Base-by-base conservation (phyloP, 345 rosid species). In the Pistacia integerrima region DNA sequence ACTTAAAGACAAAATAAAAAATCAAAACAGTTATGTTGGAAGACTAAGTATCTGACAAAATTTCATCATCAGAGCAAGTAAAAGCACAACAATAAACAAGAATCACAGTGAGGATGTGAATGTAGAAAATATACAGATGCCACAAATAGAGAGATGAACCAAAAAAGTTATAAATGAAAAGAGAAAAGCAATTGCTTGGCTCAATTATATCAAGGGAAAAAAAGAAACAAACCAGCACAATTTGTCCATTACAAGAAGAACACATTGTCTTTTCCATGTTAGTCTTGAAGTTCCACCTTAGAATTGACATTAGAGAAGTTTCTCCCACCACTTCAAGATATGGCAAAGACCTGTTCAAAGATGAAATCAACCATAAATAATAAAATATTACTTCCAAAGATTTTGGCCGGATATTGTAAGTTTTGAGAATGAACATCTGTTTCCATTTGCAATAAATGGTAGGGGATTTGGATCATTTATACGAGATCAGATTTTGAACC, bases 221-320 rank as follows among this genome's bases (percentile, higher is more conserved):
- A 73, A 63, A 74, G 80, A 54, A 75, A 74, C 84, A 75, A 74
- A 93, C 96, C 98, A 95, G 59, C 11, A 85, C 64, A 59, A 93
- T 87, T 77, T 88, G 88, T 63, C 90, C 90, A 18, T 83, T 82
- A 59, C 84, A 88, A 70, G 87, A 87, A 11, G 90, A 85, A 79
- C 88, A 82, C 70, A 91, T 79, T 28, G 84, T 88, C 77, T 83
- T 89, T 71, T 87, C 93, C 89, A 91, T 90, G 81, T 85, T 88
- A 64, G 86, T 84, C 81, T 84, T 90, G 77, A 82, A 90, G 85
- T 84, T 89, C 97, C 99, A 95, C 84, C 93, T 84, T 57, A 95
- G 83, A 74, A 92, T 82, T 73, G 92, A 80, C 79, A 76, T 73
- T 77, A 95, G 80, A 78, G 97, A 89, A 85, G 86, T 83, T 77